These are phyloP conservation scores for Torulaspora microellipsoides DNA, from an alignment of 805 yeast genomes.

Conservation along the genomic window DNA sequence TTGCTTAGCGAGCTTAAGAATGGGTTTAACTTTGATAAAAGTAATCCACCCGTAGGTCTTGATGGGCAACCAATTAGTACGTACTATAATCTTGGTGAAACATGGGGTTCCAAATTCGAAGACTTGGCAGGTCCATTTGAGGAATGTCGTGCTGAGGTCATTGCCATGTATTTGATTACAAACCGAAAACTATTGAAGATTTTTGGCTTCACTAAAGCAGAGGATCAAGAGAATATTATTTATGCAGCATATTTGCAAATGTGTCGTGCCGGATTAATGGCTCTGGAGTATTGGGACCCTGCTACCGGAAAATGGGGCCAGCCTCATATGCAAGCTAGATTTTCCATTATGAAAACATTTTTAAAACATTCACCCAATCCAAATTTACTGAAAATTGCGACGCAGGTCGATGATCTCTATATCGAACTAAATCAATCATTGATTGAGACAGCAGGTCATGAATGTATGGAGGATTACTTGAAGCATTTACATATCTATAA, in stretches of 20 bases:
- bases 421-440: slow-evolving; percentile 56
- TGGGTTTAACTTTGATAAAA: slow-evolving; percentile 69
- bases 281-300: slow-evolving; percentile 87
- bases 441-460: slow-evolving; percentile 65
- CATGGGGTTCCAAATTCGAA: slow-evolving; percentile 88
- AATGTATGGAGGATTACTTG: slow-evolving; percentile 67
- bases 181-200: slow-evolving; percentile 63
- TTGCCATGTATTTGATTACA: slow-evolving; percentile 75
- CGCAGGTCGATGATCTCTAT: slow-evolving; percentile 51
- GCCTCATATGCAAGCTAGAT: slow-evolving; percentile 92
- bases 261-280: slow-evolving; percentile 85
- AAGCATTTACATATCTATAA: slow-evolving; percentile 72
- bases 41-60: slow-evolving; percentile 56
- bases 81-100: slow-evolving; percentile 73
- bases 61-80: slow-evolving; percentile 60
- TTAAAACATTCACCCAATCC: slow-evolving; percentile 51
- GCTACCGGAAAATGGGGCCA: slow-evolving; percentile 82
- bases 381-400: slow-evolving; percentile 51
- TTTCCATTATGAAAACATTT: slow-evolving; percentile 73
- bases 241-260: slow-evolving; percentile 69
- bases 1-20: slow-evolving; percentile 56
- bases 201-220: slow-evolving; percentile 57
- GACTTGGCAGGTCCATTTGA: slow-evolving; percentile 81
- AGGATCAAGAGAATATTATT: slow-evolving; percentile 60
- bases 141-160: slow-evolving; percentile 90